Percentiles rank a stretch among this genome's conserved stretches.
phyloP scores from a whole-genome alignment of 179 eudicot genomes.

The Silene coronaria region DNA sequence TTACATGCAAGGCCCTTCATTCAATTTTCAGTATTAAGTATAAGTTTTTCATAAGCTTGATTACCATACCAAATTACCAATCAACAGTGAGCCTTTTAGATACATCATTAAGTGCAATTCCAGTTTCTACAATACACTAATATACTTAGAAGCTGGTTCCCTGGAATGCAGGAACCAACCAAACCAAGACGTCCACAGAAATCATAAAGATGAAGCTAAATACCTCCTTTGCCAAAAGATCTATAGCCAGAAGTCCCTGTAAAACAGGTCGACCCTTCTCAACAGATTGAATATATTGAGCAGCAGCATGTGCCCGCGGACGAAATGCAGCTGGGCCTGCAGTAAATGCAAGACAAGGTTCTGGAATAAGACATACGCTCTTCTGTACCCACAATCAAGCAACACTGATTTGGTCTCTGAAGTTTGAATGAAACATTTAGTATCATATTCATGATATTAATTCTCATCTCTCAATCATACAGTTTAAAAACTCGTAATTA shows the following conservation, averaged over 20 bases:
- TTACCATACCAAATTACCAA: background rate
- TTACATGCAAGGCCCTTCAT: background rate
- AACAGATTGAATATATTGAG: slow-evolving; percentile 59
- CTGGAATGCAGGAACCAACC: background rate
- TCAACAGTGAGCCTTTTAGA: background rate
- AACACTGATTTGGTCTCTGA: background rate
- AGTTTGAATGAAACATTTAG: background rate
- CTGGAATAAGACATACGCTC: slow-evolving; percentile 16
- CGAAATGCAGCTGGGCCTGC: slow-evolving; percentile 99
- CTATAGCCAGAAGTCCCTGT: slow-evolving; percentile 91
- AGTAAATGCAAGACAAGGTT: slow-evolving; percentile 11
- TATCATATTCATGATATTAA: background rate
- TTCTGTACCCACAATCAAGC: background rate
- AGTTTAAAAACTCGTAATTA: background rate
- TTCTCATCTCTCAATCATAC: background rate
- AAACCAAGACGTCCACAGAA: slow-evolving; percentile 10
- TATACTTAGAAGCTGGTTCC: background rate
- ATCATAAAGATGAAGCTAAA: slow-evolving; percentile 18
- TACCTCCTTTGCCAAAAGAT: slow-evolving; percentile 93
- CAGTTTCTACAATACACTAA: background rate
- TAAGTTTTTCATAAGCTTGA: background rate
- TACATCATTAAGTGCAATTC: background rate
- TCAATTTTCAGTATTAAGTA: background rate
- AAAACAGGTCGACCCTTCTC: slow-evolving; percentile 91
- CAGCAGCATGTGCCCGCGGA: slow-evolving; percentile 79